A percentile compares a stretch with the other conserved stretches of the same genome.
Evolutionary conservation across 768 basidiomycete species (phyloP).

Genomic region (Mycena galopus): DNA sequence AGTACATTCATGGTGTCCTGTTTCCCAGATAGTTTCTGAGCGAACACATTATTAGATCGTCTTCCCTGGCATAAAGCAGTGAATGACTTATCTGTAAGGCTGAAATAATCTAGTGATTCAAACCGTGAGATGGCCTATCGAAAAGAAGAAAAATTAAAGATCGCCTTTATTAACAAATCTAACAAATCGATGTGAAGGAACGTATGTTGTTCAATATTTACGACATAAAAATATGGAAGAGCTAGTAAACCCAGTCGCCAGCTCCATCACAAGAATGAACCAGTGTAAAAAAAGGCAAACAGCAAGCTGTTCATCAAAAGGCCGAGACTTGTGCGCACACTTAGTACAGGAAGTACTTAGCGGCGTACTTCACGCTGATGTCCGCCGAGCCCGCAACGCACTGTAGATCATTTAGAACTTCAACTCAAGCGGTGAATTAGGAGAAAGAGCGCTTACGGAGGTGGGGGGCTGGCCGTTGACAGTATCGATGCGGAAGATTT

Average conservation of each 20-base stretch:
- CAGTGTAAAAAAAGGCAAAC: conserved; percentile 1
- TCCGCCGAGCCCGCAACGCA: conserved; percentile 27
- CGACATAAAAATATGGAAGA: background rate
- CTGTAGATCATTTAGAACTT: conserved; percentile 19
- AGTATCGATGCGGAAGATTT: conserved; percentile 53
- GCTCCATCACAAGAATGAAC: conserved; percentile 6
- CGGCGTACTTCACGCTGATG: conserved; percentile 35
- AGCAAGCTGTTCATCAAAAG: background rate
- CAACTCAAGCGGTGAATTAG: background rate
- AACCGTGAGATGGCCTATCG: too few relatives aligned
- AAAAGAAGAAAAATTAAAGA: too few relatives aligned
- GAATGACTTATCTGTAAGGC: too few relatives aligned
- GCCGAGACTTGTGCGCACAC: background rate
- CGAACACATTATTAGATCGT: too few relatives aligned
- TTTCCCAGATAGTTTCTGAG: too few relatives aligned
- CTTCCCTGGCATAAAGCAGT: too few relatives aligned
- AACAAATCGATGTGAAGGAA: too few relatives aligned
- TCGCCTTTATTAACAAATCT: too few relatives aligned
- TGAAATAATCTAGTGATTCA: too few relatives aligned
- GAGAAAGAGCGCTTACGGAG: conserved; percentile 36
- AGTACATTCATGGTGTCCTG: too few relatives aligned
- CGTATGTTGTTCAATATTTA: too few relatives aligned
- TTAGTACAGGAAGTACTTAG: conserved; percentile 38
- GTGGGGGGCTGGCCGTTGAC: conserved; percentile 49
- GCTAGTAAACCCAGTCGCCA: background rate